phyloP scores from a whole-genome alignment of 2,329 filamentous ascomycete species.

The Fusarium sambucinum region DNA sequence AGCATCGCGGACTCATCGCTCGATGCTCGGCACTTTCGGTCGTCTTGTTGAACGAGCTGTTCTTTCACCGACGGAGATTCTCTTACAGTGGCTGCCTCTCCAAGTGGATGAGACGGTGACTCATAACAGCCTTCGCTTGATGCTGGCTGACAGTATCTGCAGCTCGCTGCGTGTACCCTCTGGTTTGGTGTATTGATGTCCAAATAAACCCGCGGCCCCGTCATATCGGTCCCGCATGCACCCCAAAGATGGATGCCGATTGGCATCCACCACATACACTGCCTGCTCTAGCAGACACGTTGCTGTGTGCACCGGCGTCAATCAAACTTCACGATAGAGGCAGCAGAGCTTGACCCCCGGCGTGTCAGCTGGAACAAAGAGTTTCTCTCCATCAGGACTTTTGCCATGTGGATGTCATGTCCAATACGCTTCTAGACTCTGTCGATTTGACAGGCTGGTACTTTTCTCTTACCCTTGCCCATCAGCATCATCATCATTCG shows the following conservation, averaged over 20 bases:
- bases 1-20: constrained; percentile 16
- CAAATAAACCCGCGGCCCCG: constrained; percentile 47
- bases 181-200: constrained; percentile 50
- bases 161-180: constrained; percentile 40
- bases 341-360: constrained; percentile 31
- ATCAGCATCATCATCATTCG: constrained; percentile 39
- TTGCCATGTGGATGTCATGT: constrained; percentile 22
- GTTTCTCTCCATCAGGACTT: constrained; percentile 29
- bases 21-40: constrained; percentile 8
- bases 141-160: constrained; percentile 41
- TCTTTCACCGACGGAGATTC: constrained; percentile 11
- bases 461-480: constrained; percentile 38
- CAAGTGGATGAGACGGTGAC: constrained; percentile 44
- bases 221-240: constrained; percentile 47
- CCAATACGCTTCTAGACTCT: constrained; percentile 18
- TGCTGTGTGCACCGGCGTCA: constrained; percentile 38
- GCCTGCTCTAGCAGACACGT: constrained; percentile 44
- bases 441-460: constrained; percentile 22
- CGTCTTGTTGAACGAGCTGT: background rate
- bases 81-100: constrained; percentile 16
- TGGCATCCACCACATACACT: constrained; percentile 44
- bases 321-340: constrained; percentile 30
- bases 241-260: constrained; percentile 46
- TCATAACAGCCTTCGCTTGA: constrained; percentile 41
- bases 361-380: constrained; percentile 36